Conservation (phyloP, 2,329 filamentous ascomycete species). For the Truncatella angustata region DNA sequence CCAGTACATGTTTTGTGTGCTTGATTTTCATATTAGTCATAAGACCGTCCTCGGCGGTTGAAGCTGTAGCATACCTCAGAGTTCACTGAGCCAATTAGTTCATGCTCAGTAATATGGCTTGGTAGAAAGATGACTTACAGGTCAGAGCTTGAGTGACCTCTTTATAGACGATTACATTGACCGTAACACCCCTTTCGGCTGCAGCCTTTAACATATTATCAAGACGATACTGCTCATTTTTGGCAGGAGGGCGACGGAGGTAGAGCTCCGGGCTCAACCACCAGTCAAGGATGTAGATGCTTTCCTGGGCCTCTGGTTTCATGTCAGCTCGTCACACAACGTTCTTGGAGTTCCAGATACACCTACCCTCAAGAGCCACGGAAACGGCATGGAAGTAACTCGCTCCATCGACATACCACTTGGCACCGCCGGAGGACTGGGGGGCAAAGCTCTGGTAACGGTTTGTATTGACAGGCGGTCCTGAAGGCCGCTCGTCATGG, state of each 20-base stretch:
- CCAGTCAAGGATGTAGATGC: conserved; percentile 86
- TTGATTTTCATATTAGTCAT: conserved; percentile 22
- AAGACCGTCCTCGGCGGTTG: neutral
- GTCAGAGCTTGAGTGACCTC: conserved; percentile 82
- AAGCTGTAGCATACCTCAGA: conserved; percentile 40
- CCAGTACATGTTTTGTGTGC: conserved; percentile 78
- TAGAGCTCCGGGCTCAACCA: conserved; percentile 90
- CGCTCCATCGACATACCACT: conserved; percentile 87
- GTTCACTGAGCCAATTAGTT: conserved; percentile 29
- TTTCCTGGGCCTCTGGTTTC: conserved; percentile 63
- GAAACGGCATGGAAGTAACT: conserved; percentile 85
- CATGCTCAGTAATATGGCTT: conserved; percentile 17
- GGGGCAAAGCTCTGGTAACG: conserved; percentile 71
- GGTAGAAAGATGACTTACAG: conserved; percentile 55
- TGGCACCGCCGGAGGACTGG: conserved; percentile 68
- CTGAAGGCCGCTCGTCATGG: conserved; percentile 24
- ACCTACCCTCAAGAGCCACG: conserved; percentile 65
- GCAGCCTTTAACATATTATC: conserved; percentile 81
- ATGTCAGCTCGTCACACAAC: conserved; percentile 6
- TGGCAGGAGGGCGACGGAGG: conserved; percentile 75
- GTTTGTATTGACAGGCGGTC: conserved; percentile 39
- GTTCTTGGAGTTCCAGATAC: neutral
- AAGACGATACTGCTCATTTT: conserved; percentile 79
- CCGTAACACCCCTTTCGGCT: conserved; percentile 77
- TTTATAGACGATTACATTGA: conserved; percentile 90